Conservation (phyloP, 306 rosid species). For the Ochetophila trinervis region DNA sequence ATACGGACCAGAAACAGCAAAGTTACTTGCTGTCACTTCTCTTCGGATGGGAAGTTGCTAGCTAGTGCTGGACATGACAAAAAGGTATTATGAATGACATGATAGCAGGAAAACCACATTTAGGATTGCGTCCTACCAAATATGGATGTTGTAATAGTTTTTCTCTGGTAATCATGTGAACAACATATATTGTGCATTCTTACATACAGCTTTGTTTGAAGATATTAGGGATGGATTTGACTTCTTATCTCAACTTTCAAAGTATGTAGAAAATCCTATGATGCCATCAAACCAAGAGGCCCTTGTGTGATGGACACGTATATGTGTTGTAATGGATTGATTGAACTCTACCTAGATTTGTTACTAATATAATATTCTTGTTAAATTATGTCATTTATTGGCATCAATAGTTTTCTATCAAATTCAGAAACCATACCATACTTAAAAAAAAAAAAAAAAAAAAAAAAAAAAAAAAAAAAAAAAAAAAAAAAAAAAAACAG, state of each 20-base stretch:
- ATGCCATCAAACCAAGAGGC: too few species aligned
- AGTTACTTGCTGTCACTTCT: slow-evolving; percentile 94
- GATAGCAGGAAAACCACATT: neutral
- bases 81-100: slow-evolving; percentile 49
- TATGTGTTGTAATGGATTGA: too few species aligned
- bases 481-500: neutral
- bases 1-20: slow-evolving; percentile 79
- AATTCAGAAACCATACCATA: neutral
- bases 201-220: neutral
- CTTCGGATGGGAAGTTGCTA: slow-evolving; percentile 89
- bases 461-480: neutral
- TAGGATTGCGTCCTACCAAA: neutral
- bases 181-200: neutral
- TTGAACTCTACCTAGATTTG: too few species aligned
- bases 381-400: neutral
- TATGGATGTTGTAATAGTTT: neutral
- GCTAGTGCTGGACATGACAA: slow-evolving; percentile 98
- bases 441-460: neutral
- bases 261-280: too few species aligned
- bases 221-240: neutral
- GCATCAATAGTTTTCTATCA: neutral
- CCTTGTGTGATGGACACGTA: too few species aligned
- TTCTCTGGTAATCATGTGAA: neutral
- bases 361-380: too few species aligned
- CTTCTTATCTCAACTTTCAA: too few species aligned